These are phyloP conservation scores for Blechomonas ayalai DNA, from an alignment of 208 protist genomes.

Conservation along the genomic window DNA sequence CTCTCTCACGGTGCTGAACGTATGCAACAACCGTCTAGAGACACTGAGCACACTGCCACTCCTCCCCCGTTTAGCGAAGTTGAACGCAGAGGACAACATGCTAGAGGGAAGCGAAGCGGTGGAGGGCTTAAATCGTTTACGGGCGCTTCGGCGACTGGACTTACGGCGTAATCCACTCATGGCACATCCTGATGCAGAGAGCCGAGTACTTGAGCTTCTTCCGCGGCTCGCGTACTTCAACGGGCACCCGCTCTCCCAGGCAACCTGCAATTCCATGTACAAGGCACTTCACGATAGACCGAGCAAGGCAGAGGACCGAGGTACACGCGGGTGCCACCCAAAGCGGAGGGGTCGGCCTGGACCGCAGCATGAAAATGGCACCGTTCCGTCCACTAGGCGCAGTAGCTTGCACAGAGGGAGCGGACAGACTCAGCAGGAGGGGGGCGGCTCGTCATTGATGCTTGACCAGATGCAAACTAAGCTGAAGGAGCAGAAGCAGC, in stretches of 20 bases:
- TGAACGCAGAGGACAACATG: constrained; percentile 43
- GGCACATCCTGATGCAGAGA: constrained; percentile 4
- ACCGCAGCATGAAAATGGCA: constrained; percentile 2
- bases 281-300: constrained; percentile 24
- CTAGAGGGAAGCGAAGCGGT: constrained; percentile 27
- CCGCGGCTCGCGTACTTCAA: constrained; percentile 57
- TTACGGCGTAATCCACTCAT: constrained; percentile 49
- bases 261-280: constrained; percentile 33
- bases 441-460: constrained; percentile 13
- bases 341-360: too few species aligned
- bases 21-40: constrained; percentile 36
- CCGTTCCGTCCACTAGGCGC: background rate
- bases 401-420: background rate
- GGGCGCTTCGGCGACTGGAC: constrained; percentile 50
- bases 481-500: constrained; percentile 53
- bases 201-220: constrained; percentile 17
- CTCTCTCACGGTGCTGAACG: constrained; percentile 29
- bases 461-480: constrained; percentile 41
- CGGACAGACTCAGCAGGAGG: background rate
- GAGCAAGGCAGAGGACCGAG: too few species aligned
- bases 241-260: constrained; percentile 60
- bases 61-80: constrained; percentile 25
- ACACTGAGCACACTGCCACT: constrained; percentile 24
- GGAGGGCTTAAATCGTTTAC: constrained; percentile 17
- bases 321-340: too few species aligned